These are phyloP conservation scores for Aspergillus sp. DNA, from an alignment of 2,329 filamentous ascomycete genomes.

Conservation along the genomic window DNA sequence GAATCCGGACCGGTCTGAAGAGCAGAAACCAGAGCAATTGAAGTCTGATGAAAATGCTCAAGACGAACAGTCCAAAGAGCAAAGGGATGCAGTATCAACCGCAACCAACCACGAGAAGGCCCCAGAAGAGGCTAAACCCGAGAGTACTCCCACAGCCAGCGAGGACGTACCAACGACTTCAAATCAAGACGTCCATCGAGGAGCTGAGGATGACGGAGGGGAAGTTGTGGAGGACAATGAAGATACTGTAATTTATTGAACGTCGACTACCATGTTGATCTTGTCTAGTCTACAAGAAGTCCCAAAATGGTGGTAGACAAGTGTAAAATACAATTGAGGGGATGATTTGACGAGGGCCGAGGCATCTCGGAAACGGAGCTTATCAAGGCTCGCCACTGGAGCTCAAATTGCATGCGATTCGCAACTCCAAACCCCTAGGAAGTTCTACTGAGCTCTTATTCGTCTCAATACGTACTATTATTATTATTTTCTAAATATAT, in stretches of 20 bases:
- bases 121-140: slow-evolving; percentile 14
- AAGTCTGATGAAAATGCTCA: slow-evolving; percentile 18
- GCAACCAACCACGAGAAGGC: slow-evolving; percentile 21
- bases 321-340: neutral
- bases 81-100: slow-evolving; percentile 39
- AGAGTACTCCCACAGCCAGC: slow-evolving; percentile 31
- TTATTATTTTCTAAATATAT: neutral
- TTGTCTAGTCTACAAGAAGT: neutral
- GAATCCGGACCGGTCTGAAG: slow-evolving; percentile 25
- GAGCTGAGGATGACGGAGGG: slow-evolving; percentile 66
- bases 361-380: slow-evolving; percentile 11
- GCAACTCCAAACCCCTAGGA: neutral
- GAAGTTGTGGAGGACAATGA: slow-evolving; percentile 83
- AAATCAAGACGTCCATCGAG: slow-evolving; percentile 43
- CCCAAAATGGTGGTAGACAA: neutral
- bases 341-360: slow-evolving; percentile 12
- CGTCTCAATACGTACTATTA: neutral
- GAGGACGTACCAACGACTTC: slow-evolving; percentile 30
- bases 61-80: slow-evolving; percentile 40
- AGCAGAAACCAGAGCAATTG: slow-evolving; percentile 23
- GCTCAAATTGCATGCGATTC: neutral
- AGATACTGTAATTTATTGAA: slow-evolving; percentile 84
- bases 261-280: neutral
- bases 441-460: neutral
- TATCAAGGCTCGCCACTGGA: neutral